These are phyloP conservation scores for Aspergillus floridensis DNA, from an alignment of 2,329 filamentous ascomycete genomes.

Conservation along the genomic window DNA sequence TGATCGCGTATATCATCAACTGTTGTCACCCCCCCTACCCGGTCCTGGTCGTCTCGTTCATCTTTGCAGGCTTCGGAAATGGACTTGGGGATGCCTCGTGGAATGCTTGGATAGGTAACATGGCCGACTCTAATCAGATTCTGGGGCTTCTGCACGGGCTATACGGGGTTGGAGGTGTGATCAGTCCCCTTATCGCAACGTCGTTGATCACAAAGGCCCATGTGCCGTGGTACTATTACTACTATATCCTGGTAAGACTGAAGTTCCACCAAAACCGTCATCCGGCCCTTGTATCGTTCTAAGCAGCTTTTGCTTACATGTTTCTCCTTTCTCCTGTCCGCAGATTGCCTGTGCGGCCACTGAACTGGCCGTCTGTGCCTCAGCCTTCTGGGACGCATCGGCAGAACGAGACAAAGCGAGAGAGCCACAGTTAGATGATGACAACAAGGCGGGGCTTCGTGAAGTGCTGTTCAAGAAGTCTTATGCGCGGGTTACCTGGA, in stretches of 20 bases:
- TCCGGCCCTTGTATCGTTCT: too few species aligned
- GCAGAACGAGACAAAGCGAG: background rate
- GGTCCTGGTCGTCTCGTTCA: conserved; percentile 40
- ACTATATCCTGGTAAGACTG: conserved; percentile 66
- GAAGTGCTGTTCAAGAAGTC: conserved; percentile 10
- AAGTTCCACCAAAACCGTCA: too few species aligned
- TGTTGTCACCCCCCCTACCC: conserved; percentile 44
- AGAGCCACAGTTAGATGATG: background rate
- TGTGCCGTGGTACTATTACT: conserved; percentile 70
- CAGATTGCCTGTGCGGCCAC: conserved; percentile 26
- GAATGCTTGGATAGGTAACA: conserved; percentile 66
- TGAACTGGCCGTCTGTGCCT: conserved; percentile 22
- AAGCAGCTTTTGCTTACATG: background rate
- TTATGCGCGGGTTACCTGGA: conserved; percentile 17
- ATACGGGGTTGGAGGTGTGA: conserved; percentile 70
- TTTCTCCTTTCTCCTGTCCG: background rate
- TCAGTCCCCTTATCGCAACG: conserved; percentile 69
- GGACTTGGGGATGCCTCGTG: conserved; percentile 53
- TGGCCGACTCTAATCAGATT: conserved; percentile 71
- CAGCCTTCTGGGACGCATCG: conserved; percentile 15
- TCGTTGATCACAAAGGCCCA: conserved; percentile 64
- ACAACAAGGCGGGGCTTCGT: conserved; percentile 1
- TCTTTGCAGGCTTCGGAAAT: conserved; percentile 43
- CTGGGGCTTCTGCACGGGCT: conserved; percentile 70
- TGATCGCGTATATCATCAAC: conserved; percentile 39